phyloP scores from a whole-genome alignment of 139 green algal species.

The Volvox africanus region DNA sequence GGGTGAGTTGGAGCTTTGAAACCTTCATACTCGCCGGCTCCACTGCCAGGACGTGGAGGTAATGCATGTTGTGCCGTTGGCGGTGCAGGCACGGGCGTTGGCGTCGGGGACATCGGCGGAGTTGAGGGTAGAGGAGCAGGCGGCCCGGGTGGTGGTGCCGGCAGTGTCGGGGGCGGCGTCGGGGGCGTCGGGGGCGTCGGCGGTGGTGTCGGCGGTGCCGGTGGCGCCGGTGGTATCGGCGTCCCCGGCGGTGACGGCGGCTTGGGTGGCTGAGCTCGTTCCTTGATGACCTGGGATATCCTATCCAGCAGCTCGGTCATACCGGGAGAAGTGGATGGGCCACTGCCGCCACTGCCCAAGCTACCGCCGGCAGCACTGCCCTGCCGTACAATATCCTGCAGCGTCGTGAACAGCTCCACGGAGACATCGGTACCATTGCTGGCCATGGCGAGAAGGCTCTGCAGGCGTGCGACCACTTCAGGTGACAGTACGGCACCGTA shows the following conservation, averaged over 20 bases:
- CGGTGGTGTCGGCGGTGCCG: not conserved
- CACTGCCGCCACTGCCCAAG: not conserved
- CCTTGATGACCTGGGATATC: not conserved
- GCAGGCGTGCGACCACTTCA: not conserved
- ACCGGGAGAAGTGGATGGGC: not conserved
- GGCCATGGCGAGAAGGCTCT: conserved; percentile 17
- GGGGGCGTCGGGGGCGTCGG: not conserved
- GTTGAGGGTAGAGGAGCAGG: not conserved
- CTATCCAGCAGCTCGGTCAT: not conserved
- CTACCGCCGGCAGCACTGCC: not conserved
- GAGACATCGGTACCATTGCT: not conserved
- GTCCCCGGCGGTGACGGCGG: not conserved
- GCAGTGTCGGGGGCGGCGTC: not conserved
- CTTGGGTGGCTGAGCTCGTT: not conserved
- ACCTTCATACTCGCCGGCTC: no score
- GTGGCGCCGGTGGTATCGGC: not conserved
- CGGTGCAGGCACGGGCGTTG: no score
- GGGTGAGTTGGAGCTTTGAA: not conserved
- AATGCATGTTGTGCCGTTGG: not conserved
- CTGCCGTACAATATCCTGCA: conserved; percentile 39
- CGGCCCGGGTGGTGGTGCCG: not conserved
- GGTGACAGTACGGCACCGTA: not conserved
- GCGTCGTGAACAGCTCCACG: conserved; percentile 20
- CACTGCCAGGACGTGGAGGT: not conserved
- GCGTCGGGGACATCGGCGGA: not conserved